Base-by-base conservation (phyloP, 2,329 filamentous ascomycete species). In the Diaporthe sp. region DNA sequence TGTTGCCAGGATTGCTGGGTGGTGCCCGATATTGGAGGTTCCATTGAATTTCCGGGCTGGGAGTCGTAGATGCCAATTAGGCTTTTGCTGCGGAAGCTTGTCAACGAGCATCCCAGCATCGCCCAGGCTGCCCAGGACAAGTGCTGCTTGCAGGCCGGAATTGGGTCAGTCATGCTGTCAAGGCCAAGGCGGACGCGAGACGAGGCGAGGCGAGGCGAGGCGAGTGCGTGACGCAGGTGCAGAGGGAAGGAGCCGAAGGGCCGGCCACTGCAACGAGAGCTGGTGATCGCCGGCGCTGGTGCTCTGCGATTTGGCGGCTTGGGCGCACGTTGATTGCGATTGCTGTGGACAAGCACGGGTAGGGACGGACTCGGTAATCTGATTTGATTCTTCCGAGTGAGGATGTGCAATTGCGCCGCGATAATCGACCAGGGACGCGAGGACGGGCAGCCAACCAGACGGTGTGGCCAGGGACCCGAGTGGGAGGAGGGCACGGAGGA, bases 331-430 rank as follows among this genome's bases (percentile, higher is more conserved):
- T 70, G 65, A 70, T 55, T 70, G 65, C 34, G 65, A 70, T 70
- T 28, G 65, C 65, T 70, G 65, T 39, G 49, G 65, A 53, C 65
- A 55, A 22, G 4, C 34, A 55, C 65, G 65, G 65, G 49, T 55
- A 70, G 49, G 65, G 65, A 70, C 65, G 49, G 65, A 42, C 49
- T 70, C 65, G 65, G 65, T 70, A 70, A 70, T 70, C 65, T 70
- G 65, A 70, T 55, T 39, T 37, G 65, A 70, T 70, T 55, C 65
- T 70, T 70, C 65, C 65, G 46, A 42, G 65, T 70, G 65, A 70
- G 65, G 65, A 70, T 70, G 65, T 70, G 65, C 65, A 55, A 51
- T 31, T 70, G 65, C 65, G 65, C n/a, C 34, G 65, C 31, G 49
- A 70, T 49, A 55, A 70, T 70, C 65, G n/a, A 55, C 65, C 65